phyloP scores from a whole-genome alignment of 495 filamentous ascomycete genomes.

The Hypoxylon subgilvum region DNA sequence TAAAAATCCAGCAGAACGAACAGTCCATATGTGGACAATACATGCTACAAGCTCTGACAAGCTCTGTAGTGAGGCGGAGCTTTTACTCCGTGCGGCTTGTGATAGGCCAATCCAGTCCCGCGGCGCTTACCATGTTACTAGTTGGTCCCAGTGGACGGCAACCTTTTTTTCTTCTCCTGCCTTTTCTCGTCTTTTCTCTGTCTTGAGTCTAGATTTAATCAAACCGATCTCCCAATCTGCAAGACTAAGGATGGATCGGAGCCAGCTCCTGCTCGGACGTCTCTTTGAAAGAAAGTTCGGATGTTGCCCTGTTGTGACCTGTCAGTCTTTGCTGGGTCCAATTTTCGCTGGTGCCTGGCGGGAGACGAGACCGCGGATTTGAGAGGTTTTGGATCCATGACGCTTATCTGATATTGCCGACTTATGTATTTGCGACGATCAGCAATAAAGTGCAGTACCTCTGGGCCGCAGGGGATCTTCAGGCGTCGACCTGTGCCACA shows the following conservation, averaged over 20 bases:
- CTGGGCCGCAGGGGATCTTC: neutral
- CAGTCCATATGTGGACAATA: constrained; percentile 38
- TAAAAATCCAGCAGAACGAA: constrained; percentile 32
- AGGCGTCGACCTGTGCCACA: constrained; percentile 5
- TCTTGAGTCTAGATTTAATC: constrained; percentile 29
- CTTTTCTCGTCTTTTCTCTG: constrained; percentile 23
- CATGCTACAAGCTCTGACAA: too few species aligned
- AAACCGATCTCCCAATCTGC: constrained; percentile 18
- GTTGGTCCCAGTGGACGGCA: constrained; percentile 24
- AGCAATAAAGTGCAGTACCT: constrained; percentile 22
- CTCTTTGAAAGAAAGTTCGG: constrained; percentile 2
- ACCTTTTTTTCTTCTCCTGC: constrained; percentile 9
- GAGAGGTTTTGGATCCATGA: constrained; percentile 11
- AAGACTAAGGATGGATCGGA: constrained; percentile 9
- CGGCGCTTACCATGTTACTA: constrained; percentile 46
- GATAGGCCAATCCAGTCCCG: constrained; percentile 42
- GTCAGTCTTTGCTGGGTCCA: neutral
- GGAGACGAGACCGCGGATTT: neutral
- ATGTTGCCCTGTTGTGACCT: neutral
- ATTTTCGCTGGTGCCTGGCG: neutral
- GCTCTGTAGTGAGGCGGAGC: constrained; percentile 44
- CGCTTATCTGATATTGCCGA: constrained; percentile 15
- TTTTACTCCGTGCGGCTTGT: constrained; percentile 41
- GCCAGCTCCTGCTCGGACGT: constrained; percentile 1
- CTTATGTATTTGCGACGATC: constrained; percentile 14